Base-by-base conservation (phyloP, 2,329 filamentous ascomycete genomes). In the Westerdykella sp. region DNA sequence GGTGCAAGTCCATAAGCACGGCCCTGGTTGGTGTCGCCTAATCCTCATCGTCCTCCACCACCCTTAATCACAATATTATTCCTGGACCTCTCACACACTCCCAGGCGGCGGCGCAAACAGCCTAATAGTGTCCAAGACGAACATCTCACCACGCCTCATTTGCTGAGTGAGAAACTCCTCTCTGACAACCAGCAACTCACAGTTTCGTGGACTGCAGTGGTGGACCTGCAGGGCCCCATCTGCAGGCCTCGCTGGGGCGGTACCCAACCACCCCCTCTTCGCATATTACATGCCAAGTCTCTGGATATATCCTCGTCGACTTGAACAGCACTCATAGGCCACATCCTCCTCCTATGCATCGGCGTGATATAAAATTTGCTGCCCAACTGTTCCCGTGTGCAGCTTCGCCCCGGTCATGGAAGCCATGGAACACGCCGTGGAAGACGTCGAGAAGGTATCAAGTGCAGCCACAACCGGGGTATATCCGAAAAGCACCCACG, bases 201-300 rank as follows among this genome's bases (percentile, higher is more conserved):
- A 28, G 9, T 28, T 28, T 28, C 9, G 25, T 12, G 25, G 25
- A 28, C 25, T 28, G 25, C 25, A 28, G 7, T 45, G 44, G 39
- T 55, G 59, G 57, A 60, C 59, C 59, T 63, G 62, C 62, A 65
- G 56, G 45, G 51, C 45, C 25, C 25, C 25, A 28, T 12, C 11
- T 12, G 11, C 25, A 9, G 25, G 11, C 25, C 25, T 28, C 25
- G 25, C 25, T 28, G 25, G 25, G 47, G 44, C 41, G 47, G 46
- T 45, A 34, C 44, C 41, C 43, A 53, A 42, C 47, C 46, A 54
- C 43, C 40, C 40, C 50, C 32, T 31, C 39, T 34, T 18, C 21
- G 22, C 45, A 48, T 18, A 48, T 48, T 48, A 39, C 25, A 28
- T 34, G 46, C 43, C 43, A 45, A 58, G 44, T 51, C 45, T 44